Conservation (phyloP, 768 basidiomycete genomes). For the Auriscalpium orientale region DNA sequence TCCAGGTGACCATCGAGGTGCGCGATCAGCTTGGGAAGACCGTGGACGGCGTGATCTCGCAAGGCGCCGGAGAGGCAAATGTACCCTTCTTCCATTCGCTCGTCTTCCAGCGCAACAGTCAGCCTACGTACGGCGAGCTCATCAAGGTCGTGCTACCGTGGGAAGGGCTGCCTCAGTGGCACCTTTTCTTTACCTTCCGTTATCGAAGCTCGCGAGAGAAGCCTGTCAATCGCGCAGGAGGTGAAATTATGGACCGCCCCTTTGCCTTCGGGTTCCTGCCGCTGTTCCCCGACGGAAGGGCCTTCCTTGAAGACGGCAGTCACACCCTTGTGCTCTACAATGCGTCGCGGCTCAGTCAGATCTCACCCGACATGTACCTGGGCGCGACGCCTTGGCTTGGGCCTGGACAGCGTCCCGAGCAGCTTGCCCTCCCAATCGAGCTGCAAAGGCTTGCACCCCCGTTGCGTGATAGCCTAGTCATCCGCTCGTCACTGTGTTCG, state of each 20-base stretch:
- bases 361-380: slow-evolving; percentile 68
- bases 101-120: slow-evolving; percentile 81
- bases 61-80: slow-evolving; percentile 79
- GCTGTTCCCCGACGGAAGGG: slow-evolving; percentile 64
- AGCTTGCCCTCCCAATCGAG: slow-evolving; percentile 48
- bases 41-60: slow-evolving; percentile 66
- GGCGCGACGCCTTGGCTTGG: slow-evolving; percentile 54
- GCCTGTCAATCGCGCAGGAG: slow-evolving; percentile 26
- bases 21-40: slow-evolving; percentile 60
- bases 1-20: slow-evolving; percentile 90
- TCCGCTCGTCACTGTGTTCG: slow-evolving; percentile 88
- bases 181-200: slow-evolving; percentile 91
- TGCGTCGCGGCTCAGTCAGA: slow-evolving; percentile 59
- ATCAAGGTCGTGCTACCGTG: slow-evolving; percentile 78
- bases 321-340: slow-evolving; percentile 81
- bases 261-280: slow-evolving; percentile 94
- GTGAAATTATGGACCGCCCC: slow-evolving; percentile 54
- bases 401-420: slow-evolving; percentile 52
- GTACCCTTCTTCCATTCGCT: slow-evolving; percentile 82
- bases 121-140: slow-evolving; percentile 90
- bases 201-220: slow-evolving; percentile 55
- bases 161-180: slow-evolving; percentile 67
- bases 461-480: slow-evolving; percentile 66
- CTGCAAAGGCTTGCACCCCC: slow-evolving; percentile 60
- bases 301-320: slow-evolving; percentile 85